phyloP scores from a whole-genome alignment of 768 basidiomycete species.

The Dioszegia crocea region DNA sequence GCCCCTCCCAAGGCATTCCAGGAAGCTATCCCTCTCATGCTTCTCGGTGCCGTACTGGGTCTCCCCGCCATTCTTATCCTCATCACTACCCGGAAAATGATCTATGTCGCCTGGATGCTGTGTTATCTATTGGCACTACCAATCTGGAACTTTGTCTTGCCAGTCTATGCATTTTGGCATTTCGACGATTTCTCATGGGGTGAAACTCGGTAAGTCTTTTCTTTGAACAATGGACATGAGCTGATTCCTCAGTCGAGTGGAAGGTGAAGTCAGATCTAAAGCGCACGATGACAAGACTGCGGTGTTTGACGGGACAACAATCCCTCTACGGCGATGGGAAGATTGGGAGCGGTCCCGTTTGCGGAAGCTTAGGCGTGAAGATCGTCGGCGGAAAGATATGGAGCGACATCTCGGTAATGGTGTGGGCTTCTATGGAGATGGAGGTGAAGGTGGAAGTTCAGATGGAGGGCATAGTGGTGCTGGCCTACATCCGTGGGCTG shows the following conservation, averaged over 20 bases:
- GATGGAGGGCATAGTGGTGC: constrained; percentile 10
- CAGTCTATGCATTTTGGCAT: constrained; percentile 97
- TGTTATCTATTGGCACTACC: constrained; percentile 89
- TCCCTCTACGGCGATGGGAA: constrained; percentile 98
- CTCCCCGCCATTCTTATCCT: constrained; percentile 87
- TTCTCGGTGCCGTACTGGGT: constrained; percentile 85
- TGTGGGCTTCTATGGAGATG: constrained; percentile 4
- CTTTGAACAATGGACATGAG: constrained; percentile 1
- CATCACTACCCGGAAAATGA: constrained; percentile 87
- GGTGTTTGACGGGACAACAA: constrained; percentile 56
- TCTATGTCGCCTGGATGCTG: constrained; percentile 98
- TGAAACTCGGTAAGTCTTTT: constrained; percentile 73
- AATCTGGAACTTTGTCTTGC: constrained; percentile 91
- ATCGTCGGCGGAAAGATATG: constrained; percentile 63
- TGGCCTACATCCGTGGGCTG: constrained; percentile 22
- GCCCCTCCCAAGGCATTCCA: constrained; percentile 77
- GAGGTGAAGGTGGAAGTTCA: constrained; percentile 10
- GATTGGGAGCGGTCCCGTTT: constrained; percentile 97
- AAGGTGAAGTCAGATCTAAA: constrained; percentile 73
- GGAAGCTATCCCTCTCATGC: constrained; percentile 86
- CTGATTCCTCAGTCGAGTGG: constrained; percentile 69
- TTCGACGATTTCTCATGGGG: constrained; percentile 99
- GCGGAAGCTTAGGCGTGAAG: constrained; percentile 79
- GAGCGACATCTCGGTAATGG: constrained; percentile 57
- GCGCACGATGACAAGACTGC: constrained; percentile 65